Evolutionary conservation across 768 basidiomycete species (phyloP).

Genomic region (Agrocybe chaxingu): DNA sequence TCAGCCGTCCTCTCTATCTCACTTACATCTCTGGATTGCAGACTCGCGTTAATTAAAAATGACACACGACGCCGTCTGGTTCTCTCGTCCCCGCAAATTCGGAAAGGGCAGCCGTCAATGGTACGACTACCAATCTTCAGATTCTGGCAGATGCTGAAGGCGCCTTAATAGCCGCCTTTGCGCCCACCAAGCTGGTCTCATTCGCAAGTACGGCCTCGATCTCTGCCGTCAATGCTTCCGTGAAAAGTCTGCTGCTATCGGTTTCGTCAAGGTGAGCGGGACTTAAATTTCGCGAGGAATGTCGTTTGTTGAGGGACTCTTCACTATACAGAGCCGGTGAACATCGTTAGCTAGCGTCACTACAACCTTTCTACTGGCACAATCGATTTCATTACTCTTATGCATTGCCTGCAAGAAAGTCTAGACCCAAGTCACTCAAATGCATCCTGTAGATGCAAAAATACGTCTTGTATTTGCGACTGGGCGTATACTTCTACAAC

Average conservation of each 20-base stretch:
- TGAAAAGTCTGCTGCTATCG: conserved; percentile 90
- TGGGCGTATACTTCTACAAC: no score
- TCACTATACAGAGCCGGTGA: conserved; percentile 24
- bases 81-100: conserved; percentile 91
- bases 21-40: conserved; percentile 1
- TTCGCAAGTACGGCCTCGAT: conserved; percentile 95
- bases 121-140: conserved; percentile 37
- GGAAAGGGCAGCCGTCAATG: conserved; percentile 96
- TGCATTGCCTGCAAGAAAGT: no score
- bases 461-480: no score
- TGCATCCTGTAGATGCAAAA: no score
- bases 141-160: no score
- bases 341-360: conserved; percentile 10
- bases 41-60: conserved; percentile 47
- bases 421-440: no score
- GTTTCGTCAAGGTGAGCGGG: conserved; percentile 82
- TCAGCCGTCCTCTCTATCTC: background rate
- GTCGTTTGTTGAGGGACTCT: background rate
- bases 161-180: conserved; percentile 74
- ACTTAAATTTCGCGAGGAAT: background rate
- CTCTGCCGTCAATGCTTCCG: conserved; percentile 99
- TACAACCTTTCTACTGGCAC: conserved; percentile 5
- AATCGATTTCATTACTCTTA: conserved; percentile 8
- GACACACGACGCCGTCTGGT: conserved; percentile 99
- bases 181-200: conserved; percentile 95